Evolutionary conservation across 2,329 filamentous ascomycete species (phyloP), one percentile per base, ranked within the genome.

Genomic region (Xylaria sp.): DNA sequence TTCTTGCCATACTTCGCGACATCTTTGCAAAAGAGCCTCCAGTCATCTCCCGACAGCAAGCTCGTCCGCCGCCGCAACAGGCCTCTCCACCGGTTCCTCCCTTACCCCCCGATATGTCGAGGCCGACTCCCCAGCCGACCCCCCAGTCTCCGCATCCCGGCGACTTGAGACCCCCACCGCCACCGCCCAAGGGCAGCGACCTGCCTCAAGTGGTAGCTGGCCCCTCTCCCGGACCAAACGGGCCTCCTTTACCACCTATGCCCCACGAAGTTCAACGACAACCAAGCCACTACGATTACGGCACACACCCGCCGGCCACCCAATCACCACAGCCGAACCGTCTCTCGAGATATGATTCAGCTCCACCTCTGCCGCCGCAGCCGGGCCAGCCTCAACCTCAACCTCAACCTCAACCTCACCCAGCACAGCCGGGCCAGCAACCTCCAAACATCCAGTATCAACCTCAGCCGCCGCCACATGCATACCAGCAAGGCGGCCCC

Each of bases 21-120:
- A 80, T 97, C 19, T 99, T 99, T 69, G 88, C 92, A 37, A 96
- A 95, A 73, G 94, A 99, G 66, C 94, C 94, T 7, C 94, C 94
- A 0, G 90, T 97, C 3, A 86, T 94, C 56, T 86, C 92, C 29
- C 87, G 86, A 62, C 86, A 86, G 60, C 80, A 81, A 65, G 76
- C 79, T 62, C 75, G 75, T 53, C 69, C 72, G 59, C 63, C 72
- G 40, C 69, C 66, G 53, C 64, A 63, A 47, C 71, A 72, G 39
- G 64, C 72, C 20, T 85, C 86, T 44, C 88, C 89, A 26, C 86
- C 87, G 11, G 72, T 89, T n/a, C 89, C 89, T 54, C 89, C 89
- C 49, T 77, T 89, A 17, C 90, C 89, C 7, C 84, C 85, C 21
- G 86, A 88, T 64, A 75, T 88, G 54, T 74, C 77, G 42, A 72